Percentiles rank a stretch among this genome's conserved stretches.
phyloP scores from a whole-genome alignment of 2,329 filamentous ascomycete genomes.

The Hortaea werneckii region DNA sequence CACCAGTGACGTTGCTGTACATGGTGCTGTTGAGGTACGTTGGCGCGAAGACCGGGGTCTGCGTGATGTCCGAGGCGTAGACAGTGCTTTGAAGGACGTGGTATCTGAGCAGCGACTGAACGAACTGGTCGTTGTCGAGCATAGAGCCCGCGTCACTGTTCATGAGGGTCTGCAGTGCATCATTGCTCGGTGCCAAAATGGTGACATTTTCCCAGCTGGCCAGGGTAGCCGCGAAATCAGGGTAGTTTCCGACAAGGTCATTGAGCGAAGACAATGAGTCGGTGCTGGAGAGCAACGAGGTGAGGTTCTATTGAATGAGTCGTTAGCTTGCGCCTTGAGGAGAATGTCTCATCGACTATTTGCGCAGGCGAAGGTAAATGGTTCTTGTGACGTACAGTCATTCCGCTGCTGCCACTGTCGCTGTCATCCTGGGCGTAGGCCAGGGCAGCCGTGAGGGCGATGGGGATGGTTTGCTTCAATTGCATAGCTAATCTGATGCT shows the following conservation, averaged over 20 bases:
- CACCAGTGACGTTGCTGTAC: conserved; percentile 50
- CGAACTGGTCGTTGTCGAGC: conserved; percentile 22
- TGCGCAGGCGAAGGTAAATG: too few relatives aligned
- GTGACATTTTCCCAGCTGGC: conserved; percentile 42
- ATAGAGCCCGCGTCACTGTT: conserved; percentile 3
- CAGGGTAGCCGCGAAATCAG: conserved; percentile 30
- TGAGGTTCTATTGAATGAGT: conserved; percentile 17
- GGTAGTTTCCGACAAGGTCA: conserved; percentile 27
- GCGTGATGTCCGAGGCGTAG: conserved; percentile 27
- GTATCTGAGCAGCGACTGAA: conserved; percentile 43
- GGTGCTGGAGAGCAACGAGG: conserved; percentile 22
- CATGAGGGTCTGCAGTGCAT: conserved; percentile 33
- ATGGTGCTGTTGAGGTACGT: conserved; percentile 41
- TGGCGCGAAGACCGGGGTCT: conserved; percentile 33
- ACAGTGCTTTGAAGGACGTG: conserved; percentile 49
- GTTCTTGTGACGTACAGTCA: too few relatives aligned
- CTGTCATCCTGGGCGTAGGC: conserved; percentile 21
- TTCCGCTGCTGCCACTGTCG: neutral
- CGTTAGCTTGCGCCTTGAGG: neutral
- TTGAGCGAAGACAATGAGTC: conserved; percentile 24
- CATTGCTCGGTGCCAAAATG: conserved; percentile 47
- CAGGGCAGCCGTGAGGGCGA: conserved; percentile 25
- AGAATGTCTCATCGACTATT: too few relatives aligned
- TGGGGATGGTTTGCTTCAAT: conserved; percentile 28
- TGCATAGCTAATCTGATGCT: conserved; percentile 25